phyloP scores from a whole-genome alignment of 1,284 basidiomycete genomes.

The Sanghuangporus sanghuang region DNA sequence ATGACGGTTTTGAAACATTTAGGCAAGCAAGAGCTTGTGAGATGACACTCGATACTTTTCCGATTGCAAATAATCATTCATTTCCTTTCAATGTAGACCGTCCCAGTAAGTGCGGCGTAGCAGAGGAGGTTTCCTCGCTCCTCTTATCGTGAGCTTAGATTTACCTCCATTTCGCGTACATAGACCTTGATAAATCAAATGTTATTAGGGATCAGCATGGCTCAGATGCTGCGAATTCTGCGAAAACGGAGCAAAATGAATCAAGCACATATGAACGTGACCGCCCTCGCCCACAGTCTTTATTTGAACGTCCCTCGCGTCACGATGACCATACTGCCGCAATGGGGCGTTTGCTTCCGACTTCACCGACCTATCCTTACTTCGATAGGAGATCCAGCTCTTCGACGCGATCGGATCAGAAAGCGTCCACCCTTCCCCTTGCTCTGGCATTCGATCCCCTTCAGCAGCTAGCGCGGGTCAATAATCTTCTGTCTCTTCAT shows the following conservation, averaged over 20 bases:
- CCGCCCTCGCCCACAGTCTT: background rate
- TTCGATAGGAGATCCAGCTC: background rate
- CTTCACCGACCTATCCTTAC: background rate
- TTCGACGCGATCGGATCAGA: background rate
- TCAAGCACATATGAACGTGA: background rate
- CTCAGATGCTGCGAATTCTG: background rate
- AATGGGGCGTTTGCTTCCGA: background rate
- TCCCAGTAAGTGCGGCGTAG: no score
- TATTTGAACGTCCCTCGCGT: background rate
- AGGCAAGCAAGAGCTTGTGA: slow-evolving; percentile 8
- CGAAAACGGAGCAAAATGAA: background rate
- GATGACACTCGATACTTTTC: slow-evolving; percentile 8
- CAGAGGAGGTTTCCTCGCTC: background rate
- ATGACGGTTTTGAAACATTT: slow-evolving; percentile 4
- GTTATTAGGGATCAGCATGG: background rate
- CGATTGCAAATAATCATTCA: background rate
- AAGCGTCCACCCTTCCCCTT: background rate
- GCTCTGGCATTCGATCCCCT: background rate
- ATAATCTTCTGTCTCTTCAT: background rate
- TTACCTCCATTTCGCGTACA: background rate
- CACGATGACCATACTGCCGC: background rate
- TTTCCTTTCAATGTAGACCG: no score
- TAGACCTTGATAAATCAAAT: background rate
- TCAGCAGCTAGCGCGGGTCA: background rate
- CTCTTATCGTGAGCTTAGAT: background rate